Conservation (phyloP, 768 basidiomycete species). For the Tephrocybe sp. region DNA sequence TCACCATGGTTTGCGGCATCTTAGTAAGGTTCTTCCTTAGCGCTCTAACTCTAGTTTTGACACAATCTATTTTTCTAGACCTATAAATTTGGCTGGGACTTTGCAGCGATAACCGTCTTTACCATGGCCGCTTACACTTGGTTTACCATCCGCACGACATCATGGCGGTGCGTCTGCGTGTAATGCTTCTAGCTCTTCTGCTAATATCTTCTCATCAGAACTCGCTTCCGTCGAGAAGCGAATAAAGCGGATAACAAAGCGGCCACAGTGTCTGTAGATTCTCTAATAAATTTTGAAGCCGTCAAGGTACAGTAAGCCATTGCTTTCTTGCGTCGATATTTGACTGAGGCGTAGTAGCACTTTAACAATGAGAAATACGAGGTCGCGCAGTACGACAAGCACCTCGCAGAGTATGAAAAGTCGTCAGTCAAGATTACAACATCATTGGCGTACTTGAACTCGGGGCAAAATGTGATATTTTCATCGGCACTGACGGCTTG, state of each 20-base stretch:
- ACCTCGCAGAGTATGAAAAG: conserved; percentile 85
- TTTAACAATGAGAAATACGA: conserved; percentile 98
- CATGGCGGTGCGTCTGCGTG: conserved; percentile 72
- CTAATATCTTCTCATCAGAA: conserved; percentile 45
- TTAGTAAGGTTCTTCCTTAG: conserved; percentile 51
- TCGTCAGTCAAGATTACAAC: conserved; percentile 95
- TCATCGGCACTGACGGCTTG: conserved; percentile 89
- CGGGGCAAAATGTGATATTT: conserved; percentile 96
- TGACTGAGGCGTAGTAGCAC: conserved; percentile 49
- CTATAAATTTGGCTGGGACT: conserved; percentile 97
- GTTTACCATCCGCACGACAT: conserved; percentile 95
- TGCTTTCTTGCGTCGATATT: neutral
- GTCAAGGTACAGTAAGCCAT: conserved; percentile 70
- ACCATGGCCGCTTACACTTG: conserved; percentile 93
- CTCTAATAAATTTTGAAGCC: conserved; percentile 97
- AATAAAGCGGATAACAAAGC: conserved; percentile 97
- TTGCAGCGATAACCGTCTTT: conserved; percentile 83
- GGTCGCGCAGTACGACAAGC: conserved; percentile 87
- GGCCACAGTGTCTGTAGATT: conserved; percentile 91
- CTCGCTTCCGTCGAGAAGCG: conserved; percentile 89
- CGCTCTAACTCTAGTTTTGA: neutral
- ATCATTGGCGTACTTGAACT: conserved; percentile 89
- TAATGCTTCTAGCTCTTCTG: neutral
- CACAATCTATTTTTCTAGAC: conserved; percentile 49
- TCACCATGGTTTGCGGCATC: conserved; percentile 96